Evolutionary conservation across 208 protist species (phyloP), one percentile per base, ranked within the genome.

Genomic region (Polymyxa betae): DNA sequence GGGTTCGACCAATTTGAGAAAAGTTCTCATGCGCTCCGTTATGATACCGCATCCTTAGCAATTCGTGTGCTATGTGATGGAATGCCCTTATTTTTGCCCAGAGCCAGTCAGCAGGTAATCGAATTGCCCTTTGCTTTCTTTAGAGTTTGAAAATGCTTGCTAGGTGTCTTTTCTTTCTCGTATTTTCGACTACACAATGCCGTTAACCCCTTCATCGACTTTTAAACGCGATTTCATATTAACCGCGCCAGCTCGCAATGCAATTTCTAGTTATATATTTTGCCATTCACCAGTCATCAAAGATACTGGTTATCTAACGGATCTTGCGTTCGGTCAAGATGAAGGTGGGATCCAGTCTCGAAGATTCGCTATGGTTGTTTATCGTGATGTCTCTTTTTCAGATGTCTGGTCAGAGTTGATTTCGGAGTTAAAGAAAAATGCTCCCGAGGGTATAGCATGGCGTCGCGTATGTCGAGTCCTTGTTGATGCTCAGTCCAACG

Each of bases 151-250:
- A 66, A 66, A 16, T n/a, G n/a, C 16, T 66, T 66, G 54, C 16
- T 29, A 82, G 72, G 72, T 82, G n/a, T 82, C 72, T 45, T 82
- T 82, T 82, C 40, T 82, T 38, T 82, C 72, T 82, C 72, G 72
- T 20, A 82, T 82, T 20, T 82, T 82, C 35, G 72, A 82, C 40
- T 5, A 5, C 10, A 38, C 72, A 35, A 82, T 82, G 35, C 72
- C 72, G 16, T 43, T 82, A 82, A 82, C 72, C 16, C 72, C 72
- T 20, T 82, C 72, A 40, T 82, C 72, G n/a, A 45, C n/a, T 35
- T 82, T 82, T n/a, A 82, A 82, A 82, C 72, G 72, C 72, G 72
- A 82, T 35, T 35, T 82, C 5, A 43, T 5, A 20, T n/a, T 82
- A 16, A 40, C 72, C 40, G 12, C n/a, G 35, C n/a, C n/a, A 16